phyloP scores from a whole-genome alignment of 140 eudicot species.

The Ambrosia hybrid region DNA sequence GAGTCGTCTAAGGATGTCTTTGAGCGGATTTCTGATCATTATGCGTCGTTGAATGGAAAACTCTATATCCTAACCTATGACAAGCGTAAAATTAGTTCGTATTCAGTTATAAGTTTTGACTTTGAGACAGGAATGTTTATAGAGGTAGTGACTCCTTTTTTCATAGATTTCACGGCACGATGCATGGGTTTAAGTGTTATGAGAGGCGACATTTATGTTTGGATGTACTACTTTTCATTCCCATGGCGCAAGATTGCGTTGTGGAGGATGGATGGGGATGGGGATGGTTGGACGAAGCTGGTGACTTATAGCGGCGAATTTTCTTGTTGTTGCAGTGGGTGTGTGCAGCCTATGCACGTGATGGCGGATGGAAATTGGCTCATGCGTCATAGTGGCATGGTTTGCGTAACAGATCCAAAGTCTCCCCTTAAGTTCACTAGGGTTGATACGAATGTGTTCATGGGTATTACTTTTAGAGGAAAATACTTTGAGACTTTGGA shows the following conservation, averaged over 20 bases:
- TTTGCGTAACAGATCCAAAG: not conserved
- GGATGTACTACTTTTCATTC: not conserved
- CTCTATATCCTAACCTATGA: not conserved
- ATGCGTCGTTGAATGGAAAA: not conserved
- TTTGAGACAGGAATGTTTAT: not conserved
- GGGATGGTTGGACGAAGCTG: not conserved
- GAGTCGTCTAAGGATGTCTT: not conserved
- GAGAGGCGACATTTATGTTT: not conserved
- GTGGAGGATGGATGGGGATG: not conserved
- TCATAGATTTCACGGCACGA: not conserved
- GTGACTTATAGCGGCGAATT: not conserved
- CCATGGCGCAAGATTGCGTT: not conserved
- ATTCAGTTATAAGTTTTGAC: not conserved
- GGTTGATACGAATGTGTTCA: too few species aligned
- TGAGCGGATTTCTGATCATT: not conserved
- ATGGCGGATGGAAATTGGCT: constrained; percentile 9
- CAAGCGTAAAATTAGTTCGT: not conserved
- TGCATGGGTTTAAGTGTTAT: not conserved
- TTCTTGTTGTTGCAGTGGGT: not conserved
- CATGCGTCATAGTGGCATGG: not conserved
- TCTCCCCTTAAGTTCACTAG: not conserved
- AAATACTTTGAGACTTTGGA: not conserved
- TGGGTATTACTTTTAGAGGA: too few species aligned
- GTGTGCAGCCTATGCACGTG: not conserved
- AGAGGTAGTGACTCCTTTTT: not conserved